Evolutionary conservation across 148 eudicot genomes (phyloP).

Genomic region (Simmondsia chinensis): DNA sequence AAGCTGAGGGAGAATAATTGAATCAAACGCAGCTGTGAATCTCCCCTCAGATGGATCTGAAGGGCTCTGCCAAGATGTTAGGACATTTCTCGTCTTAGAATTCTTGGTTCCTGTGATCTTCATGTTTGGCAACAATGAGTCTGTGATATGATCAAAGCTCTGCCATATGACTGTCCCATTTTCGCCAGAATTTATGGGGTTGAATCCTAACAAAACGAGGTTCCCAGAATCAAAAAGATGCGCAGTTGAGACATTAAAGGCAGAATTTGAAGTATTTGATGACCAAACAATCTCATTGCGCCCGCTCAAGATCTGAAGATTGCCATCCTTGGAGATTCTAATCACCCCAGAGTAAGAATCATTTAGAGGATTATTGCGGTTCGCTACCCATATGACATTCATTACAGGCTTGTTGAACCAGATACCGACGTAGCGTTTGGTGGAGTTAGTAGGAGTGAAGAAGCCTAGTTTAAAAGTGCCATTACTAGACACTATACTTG

Average conservation of each 20-base stretch:
- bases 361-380: slow-evolving; percentile 26
- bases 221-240: slow-evolving; percentile 30
- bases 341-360: slow-evolving; percentile 21
- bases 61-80: slow-evolving; percentile 24
- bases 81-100: neutral
- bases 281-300: slow-evolving; percentile 18
- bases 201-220: slow-evolving; percentile 18
- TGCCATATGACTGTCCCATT: slow-evolving; percentile 20
- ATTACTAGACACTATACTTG: slow-evolving; percentile 15
- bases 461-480: slow-evolving; percentile 26
- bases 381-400: slow-evolving; percentile 42
- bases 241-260: slow-evolving; percentile 6
- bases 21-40: slow-evolving; percentile 10
- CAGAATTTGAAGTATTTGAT: slow-evolving; percentile 3
- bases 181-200: slow-evolving; percentile 6
- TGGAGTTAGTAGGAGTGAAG: slow-evolving; percentile 23
- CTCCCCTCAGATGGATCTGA: slow-evolving; percentile 31
- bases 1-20: slow-evolving; percentile 4
- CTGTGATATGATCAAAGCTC: slow-evolving; percentile 21
- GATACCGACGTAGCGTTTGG: slow-evolving; percentile 26
- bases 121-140: slow-evolving; percentile 14
- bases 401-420: slow-evolving; percentile 12
- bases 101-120: slow-evolving; percentile 1
- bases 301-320: slow-evolving; percentile 21
- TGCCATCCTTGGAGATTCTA: slow-evolving; percentile 16